Evolutionary conservation across 75 land plant species (phyloP).

Genomic region (Selaginella tamariscina): DNA sequence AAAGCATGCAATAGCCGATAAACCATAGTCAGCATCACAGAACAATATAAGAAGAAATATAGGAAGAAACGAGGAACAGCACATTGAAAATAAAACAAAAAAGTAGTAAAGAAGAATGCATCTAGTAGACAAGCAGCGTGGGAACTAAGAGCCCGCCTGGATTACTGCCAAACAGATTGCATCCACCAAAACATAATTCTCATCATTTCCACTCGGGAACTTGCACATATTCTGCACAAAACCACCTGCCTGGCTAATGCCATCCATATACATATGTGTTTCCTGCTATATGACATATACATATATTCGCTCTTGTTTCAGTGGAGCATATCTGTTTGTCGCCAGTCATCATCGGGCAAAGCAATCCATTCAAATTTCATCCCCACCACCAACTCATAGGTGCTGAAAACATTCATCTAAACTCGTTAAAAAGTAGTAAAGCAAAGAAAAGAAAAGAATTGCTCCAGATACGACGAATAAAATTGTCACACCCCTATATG

Average conservation of each 20-base stretch:
- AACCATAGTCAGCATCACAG: constrained; percentile 19
- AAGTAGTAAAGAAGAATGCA: not conserved
- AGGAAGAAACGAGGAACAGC: constrained; percentile 16
- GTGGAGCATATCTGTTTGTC: constrained; percentile 1
- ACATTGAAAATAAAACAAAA: constrained; percentile 6
- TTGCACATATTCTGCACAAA: too few relatives aligned
- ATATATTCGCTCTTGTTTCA: too few relatives aligned
- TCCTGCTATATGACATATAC: too few relatives aligned
- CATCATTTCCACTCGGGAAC: too few relatives aligned
- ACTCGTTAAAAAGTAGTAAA: not conserved
- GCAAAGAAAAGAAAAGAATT: constrained; percentile 7
- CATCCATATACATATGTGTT: too few relatives aligned
- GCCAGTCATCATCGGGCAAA: not conserved
- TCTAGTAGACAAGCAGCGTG: not conserved
- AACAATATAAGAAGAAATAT: constrained; percentile 24
- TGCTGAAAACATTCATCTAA: not conserved
- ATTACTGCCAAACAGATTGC: not conserved
- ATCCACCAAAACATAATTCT: not conserved
- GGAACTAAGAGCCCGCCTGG: constrained; percentile 1
- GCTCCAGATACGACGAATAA: not conserved
- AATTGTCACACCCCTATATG: not conserved
- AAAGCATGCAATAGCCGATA: constrained; percentile 21
- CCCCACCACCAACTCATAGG: not conserved
- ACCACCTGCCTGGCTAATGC: too few relatives aligned
- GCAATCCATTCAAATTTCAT: not conserved